A percentile compares a stretch with the other conserved stretches of the same genome.
Evolutionary conservation across 2,329 filamentous ascomycete species (phyloP).

Genomic region (Trematosphaeria pertusa): DNA sequence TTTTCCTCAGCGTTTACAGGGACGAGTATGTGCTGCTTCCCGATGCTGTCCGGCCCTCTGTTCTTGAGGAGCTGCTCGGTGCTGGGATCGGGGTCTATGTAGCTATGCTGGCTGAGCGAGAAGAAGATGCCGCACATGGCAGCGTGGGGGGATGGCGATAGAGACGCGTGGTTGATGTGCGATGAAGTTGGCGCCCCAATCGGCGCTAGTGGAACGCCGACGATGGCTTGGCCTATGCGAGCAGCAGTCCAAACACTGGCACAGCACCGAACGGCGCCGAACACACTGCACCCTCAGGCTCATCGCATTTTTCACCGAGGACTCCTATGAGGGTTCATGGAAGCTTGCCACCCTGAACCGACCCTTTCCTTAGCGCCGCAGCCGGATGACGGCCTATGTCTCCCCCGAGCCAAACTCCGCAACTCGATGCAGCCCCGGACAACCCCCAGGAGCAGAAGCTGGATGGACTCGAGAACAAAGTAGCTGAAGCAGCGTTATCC

Average conservation of each 20-base stretch:
- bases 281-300: conserved; percentile 2
- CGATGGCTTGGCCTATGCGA: conserved; percentile 22
- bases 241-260: conserved; percentile 16
- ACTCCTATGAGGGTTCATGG: conserved; percentile 23
- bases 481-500: conserved; percentile 7
- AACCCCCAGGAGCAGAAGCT: conserved; percentile 25
- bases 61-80: conserved; percentile 38
- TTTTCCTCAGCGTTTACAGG: not conserved
- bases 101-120: conserved; percentile 49
- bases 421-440: conserved; percentile 36
- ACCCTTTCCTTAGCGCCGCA: conserved; percentile 9
- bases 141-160: conserved; percentile 6
- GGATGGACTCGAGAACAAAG: conserved; percentile 16
- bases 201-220: conserved; percentile 27
- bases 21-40: conserved; percentile 25
- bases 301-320: not conserved
- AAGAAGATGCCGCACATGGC: conserved; percentile 60
- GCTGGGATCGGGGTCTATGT: conserved; percentile 29
- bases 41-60: conserved; percentile 41
- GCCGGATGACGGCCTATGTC: conserved; percentile 44
- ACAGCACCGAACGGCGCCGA: conserved; percentile 12
- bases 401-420: conserved; percentile 39
- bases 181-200: no score
- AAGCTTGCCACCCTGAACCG: conserved; percentile 17
- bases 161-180: no score